Evolutionary conservation across 2,329 filamentous ascomycete species (phyloP).

Genomic region (Arthroderma sp.): DNA sequence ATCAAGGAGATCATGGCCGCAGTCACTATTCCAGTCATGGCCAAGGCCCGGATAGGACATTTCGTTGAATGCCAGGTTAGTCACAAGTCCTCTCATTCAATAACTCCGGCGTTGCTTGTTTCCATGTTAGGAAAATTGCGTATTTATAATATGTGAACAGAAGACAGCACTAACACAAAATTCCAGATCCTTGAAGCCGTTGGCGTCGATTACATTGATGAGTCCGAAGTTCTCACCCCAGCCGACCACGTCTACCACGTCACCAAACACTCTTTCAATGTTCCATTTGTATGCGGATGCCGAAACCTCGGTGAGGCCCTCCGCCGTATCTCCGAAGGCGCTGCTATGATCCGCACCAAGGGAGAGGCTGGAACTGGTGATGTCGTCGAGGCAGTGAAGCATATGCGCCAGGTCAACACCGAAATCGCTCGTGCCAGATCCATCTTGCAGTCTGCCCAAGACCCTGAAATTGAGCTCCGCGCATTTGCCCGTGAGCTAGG

Average conservation of each 20-base stretch:
- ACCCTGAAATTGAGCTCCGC: conserved; percentile 58
- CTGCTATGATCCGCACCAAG: conserved; percentile 98
- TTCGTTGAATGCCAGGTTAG: conserved; percentile 83
- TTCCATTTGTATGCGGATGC: conserved; percentile 94
- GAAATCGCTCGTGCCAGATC: conserved; percentile 63
- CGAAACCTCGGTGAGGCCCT: conserved; percentile 88
- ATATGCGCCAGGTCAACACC: conserved; percentile 80
- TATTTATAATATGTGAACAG: too few relatives aligned
- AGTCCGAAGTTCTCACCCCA: conserved; percentile 92
- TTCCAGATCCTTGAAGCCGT: conserved; percentile 73
- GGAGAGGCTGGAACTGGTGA: conserved; percentile 96
- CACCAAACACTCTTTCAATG: conserved; percentile 68
- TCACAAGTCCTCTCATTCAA: not conserved
- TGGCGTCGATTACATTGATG: conserved; percentile 95
- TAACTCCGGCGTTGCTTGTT: not conserved
- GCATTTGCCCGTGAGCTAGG: conserved; percentile 71
- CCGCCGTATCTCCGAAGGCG: conserved; percentile 78
- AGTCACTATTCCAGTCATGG: conserved; percentile 98
- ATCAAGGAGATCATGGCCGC: conserved; percentile 91
- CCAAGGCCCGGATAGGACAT: conserved; percentile 94
- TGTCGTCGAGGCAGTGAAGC: conserved; percentile 88
- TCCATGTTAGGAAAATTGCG: not conserved
- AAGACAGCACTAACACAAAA: not conserved
- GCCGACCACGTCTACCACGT: conserved; percentile 87
- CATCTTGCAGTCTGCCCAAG: conserved; percentile 35